Percentiles rank a stretch among this genome's conserved stretches.
phyloP scores from a whole-genome alignment of 495 filamentous ascomycete species.

The Cairneyella variabilis region DNA sequence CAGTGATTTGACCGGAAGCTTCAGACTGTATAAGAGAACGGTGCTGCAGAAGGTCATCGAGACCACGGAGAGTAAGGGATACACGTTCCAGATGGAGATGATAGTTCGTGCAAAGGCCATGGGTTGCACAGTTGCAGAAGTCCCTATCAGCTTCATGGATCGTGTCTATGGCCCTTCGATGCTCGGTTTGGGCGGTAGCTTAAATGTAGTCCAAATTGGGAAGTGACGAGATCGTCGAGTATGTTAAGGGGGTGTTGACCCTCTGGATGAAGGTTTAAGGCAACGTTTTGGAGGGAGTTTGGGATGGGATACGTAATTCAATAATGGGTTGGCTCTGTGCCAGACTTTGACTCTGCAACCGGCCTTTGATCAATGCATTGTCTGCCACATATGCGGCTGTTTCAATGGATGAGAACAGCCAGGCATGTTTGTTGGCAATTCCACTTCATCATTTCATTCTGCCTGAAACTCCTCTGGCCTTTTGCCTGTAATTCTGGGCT shows the following conservation, averaged over 20 bases:
- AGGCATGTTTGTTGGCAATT: too few species aligned
- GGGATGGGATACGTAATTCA: constrained; percentile 14
- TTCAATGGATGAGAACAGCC: too few species aligned
- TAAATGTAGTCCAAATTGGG: constrained; percentile 58
- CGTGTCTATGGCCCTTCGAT: constrained; percentile 87
- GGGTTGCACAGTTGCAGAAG: constrained; percentile 86
- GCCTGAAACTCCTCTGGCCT: too few species aligned
- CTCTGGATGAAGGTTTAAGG: constrained; percentile 53
- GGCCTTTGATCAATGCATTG: too few species aligned
- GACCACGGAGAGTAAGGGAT: constrained; percentile 89
- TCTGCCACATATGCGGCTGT: too few species aligned
- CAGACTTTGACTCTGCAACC: too few species aligned
- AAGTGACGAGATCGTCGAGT: constrained; percentile 93
- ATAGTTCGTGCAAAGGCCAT: constrained; percentile 85
- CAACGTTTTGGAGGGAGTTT: background rate
- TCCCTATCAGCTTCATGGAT: constrained; percentile 94
- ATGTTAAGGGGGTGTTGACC: constrained; percentile 85
- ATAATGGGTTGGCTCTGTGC: too few species aligned
- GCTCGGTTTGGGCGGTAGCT: constrained; percentile 81
- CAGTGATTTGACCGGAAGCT: constrained; percentile 94
- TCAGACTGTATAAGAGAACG: constrained; percentile 85
- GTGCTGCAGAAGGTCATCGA: constrained; percentile 87
- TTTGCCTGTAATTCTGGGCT: too few species aligned
- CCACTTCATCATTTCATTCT: too few species aligned
- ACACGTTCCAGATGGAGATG: constrained; percentile 97